These are phyloP conservation scores for Sequoiadendron giganteum DNA, from an alignment of 75 land plant species.

Conservation along the genomic window DNA sequence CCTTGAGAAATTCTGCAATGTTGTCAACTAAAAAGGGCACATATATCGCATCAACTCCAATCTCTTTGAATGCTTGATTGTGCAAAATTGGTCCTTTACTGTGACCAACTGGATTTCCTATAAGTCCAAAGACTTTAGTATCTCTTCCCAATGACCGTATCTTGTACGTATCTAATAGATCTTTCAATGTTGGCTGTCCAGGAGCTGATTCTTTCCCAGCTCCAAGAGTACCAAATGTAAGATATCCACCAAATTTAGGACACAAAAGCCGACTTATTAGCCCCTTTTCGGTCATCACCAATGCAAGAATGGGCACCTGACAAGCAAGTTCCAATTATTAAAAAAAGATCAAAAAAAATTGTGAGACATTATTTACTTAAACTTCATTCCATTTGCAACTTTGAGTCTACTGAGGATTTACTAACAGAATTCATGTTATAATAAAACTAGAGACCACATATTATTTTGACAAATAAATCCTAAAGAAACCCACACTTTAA, in stretches of 20 bases:
- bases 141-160: constrained; percentile 55
- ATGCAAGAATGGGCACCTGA: constrained; percentile 88
- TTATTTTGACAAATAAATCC: neutral
- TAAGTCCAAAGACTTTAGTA: constrained; percentile 86
- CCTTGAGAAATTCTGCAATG: constrained; percentile 55
- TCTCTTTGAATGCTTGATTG: constrained; percentile 64
- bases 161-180: constrained; percentile 64
- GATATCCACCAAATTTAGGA: constrained; percentile 91
- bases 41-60: constrained; percentile 79
- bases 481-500: neutral
- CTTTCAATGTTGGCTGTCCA: constrained; percentile 84
- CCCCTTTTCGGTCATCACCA: constrained; percentile 91
- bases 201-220: constrained; percentile 86
- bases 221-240: constrained; percentile 90
- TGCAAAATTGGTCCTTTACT: constrained; percentile 86
- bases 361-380: neutral
- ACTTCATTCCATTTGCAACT: neutral
- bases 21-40: constrained; percentile 87
- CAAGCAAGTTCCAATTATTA: neutral
- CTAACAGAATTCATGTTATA: neutral
- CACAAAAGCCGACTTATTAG: constrained; percentile 72
- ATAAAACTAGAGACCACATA: neutral
- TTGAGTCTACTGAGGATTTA: neutral
- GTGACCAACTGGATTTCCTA: constrained; percentile 94
- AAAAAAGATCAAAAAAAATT: neutral